Conservation (phyloP, 2,329 filamentous ascomycete species). For the Arthrobotrys sphaeroides region DNA sequence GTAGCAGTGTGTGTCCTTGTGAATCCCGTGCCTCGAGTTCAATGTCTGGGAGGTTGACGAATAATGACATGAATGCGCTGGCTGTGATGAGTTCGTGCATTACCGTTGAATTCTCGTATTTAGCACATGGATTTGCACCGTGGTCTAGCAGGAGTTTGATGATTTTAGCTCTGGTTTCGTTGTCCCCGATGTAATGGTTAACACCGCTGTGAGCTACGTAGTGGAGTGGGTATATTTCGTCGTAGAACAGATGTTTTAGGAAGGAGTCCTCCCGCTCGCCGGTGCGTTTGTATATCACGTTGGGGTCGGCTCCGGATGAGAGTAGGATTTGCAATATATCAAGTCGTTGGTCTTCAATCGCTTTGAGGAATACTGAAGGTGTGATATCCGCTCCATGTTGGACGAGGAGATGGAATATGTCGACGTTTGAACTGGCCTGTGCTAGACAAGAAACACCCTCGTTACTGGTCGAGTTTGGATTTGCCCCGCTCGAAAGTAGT, state of each 20-base stretch:
- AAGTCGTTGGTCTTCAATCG: not conserved
- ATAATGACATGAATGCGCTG: not conserved
- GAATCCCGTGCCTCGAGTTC: not conserved
- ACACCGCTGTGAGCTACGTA: not conserved
- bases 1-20: not conserved
- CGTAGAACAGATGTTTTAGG: not conserved
- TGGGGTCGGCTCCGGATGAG: not conserved
- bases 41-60: not conserved
- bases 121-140: slow-evolving; percentile 1
- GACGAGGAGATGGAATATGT: not conserved
- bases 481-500: not conserved
- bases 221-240: not conserved
- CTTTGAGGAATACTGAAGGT: not conserved
- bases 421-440: not conserved
- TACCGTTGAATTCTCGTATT: not conserved
- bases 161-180: not conserved
- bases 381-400: not conserved
- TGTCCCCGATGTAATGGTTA: not conserved
- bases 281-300: not conserved
- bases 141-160: not conserved
- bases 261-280: not conserved
- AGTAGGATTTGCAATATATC: slow-evolving; percentile 1
- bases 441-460: not conserved
- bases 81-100: not conserved
- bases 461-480: not conserved